Evolutionary conservation across 1,284 basidiomycete genomes (phyloP).

Genomic region (Microbotryum lychnidis-dioicae): DNA sequence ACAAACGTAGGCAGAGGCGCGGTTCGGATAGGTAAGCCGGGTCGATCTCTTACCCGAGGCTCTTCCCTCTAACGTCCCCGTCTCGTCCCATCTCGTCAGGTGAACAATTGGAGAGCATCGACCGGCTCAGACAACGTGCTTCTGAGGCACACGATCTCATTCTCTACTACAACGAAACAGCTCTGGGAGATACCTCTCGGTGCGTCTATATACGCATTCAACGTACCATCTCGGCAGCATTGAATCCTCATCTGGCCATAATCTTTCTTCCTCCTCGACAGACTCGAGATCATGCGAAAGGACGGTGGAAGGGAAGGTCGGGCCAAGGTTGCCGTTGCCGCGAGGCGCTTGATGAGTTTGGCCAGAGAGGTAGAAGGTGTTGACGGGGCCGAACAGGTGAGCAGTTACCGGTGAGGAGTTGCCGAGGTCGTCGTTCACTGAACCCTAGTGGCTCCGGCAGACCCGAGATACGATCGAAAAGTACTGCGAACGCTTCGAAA

Average conservation of each 20-base stretch:
- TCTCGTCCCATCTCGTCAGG: conserved; percentile 46
- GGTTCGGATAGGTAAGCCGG: conserved; percentile 70
- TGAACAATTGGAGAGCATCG: conserved; percentile 91
- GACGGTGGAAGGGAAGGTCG: conserved; percentile 65
- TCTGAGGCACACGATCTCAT: conserved; percentile 93
- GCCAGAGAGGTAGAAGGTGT: conserved; percentile 82
- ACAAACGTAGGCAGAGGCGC: conserved; percentile 91
- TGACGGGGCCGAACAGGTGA: conserved; percentile 31
- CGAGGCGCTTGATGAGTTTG: conserved; percentile 78
- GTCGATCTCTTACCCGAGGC: neutral
- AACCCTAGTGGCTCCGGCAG: conserved; percentile 40
- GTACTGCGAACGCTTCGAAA: conserved; percentile 98
- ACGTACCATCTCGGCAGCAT: neutral
- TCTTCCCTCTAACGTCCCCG: no score
- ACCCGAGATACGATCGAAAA: conserved; percentile 81
- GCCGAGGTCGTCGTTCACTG: neutral
- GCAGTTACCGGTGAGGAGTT: neutral
- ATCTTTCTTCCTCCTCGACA: conserved; percentile 23
- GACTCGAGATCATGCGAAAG: conserved; percentile 71
- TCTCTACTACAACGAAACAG: conserved; percentile 88
- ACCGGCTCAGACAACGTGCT: conserved; percentile 82
- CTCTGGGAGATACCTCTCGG: conserved; percentile 65
- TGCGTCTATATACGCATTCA: neutral
- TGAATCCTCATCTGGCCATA: neutral
- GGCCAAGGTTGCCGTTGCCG: conserved; percentile 76